These are phyloP conservation scores for Asterophora lycoperdoides DNA, from an alignment of 768 basidiomycete genomes.

Conservation along the genomic window DNA sequence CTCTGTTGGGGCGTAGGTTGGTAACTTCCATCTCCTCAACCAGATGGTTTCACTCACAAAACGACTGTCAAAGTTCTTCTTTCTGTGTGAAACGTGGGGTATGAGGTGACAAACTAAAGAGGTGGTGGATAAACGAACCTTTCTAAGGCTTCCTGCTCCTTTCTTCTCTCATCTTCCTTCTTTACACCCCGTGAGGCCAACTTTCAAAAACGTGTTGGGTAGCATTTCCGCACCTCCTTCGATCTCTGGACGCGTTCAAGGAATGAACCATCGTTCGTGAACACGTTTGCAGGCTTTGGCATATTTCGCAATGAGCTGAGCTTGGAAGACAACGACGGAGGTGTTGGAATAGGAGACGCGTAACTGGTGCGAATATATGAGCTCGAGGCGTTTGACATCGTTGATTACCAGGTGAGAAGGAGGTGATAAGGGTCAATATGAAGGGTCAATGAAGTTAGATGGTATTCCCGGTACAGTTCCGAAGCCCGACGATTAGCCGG, in stretches of 20 bases:
- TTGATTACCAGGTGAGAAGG: too few relatives aligned
- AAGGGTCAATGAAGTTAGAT: too few relatives aligned
- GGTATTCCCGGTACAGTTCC: too few relatives aligned
- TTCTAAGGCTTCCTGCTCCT: constrained; percentile 45
- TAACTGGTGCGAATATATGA: constrained; percentile 13
- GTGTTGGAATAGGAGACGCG: constrained; percentile 10
- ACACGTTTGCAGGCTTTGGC: constrained; percentile 46
- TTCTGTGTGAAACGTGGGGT: constrained; percentile 34
- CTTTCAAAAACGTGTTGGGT: too few relatives aligned
- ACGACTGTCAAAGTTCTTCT: constrained; percentile 54
- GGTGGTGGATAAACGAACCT: constrained; percentile 33
- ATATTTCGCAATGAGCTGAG: constrained; percentile 34
- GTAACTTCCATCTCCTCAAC: background rate
- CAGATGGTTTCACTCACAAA: constrained; percentile 15
- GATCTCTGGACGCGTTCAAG: constrained; percentile 57
- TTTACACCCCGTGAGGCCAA: constrained; percentile 17
- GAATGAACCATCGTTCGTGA: constrained; percentile 68
- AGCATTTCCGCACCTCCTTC: constrained; percentile 38
- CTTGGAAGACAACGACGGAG: constrained; percentile 11
- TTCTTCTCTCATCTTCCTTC: constrained; percentile 59
- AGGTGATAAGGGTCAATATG: too few relatives aligned
- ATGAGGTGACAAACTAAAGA: constrained; percentile 1
- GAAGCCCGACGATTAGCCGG: too few relatives aligned
- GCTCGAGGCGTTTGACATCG: constrained; percentile 15
- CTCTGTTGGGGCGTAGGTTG: constrained; percentile 29